Base-by-base conservation (phyloP, 2,329 filamentous ascomycete species). In the Penicillium crustosum region DNA sequence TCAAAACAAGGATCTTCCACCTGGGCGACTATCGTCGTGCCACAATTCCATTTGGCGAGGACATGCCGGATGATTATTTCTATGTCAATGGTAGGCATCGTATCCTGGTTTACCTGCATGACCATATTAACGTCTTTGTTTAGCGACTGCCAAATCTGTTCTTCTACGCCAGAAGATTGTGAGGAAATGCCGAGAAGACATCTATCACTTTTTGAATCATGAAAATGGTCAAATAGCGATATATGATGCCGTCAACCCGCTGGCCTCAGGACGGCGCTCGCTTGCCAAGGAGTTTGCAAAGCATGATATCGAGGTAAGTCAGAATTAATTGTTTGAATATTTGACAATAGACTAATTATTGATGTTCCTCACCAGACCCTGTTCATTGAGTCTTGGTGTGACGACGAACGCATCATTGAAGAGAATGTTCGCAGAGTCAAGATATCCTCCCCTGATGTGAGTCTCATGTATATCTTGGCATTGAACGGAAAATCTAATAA, bases 221-320 rank as follows among this genome's bases (percentile, higher is more conserved):
- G 94, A 97, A 70, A 97, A 97, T 68, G 94, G 94, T 13, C 94
- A 99, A 72, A 93, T 99, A 55, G 94, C 94, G 55, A 97, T 99
- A 59, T 99, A 97, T 73, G 94, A 99, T 76, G 94, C 95, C 29
- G 95, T 99, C 19, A 99, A 99, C 69, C 93, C 93, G 5, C 88
- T 94, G 21, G 87, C 91, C 21, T 86, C 84, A 57, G 93, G 92
- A 17, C 86, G 94, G 47, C 86, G 89, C 55, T 89, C 91, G 12
- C 80, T 99, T 19, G 93, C 92, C 6, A 96, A 96, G 76, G 94
- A 99, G 70, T 96, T 99, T 73, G 89, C 90, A n/a, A 97, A 97
- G 78, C 91, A 97, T 72, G 91, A 96, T 70, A 93, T 99, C 57
- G 89, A 93, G 81, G 89, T 90, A 76, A 75, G 12, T 43, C 19